Conservation (phyloP, 345 rosid genomes). For the Populus euphratica region DNA sequence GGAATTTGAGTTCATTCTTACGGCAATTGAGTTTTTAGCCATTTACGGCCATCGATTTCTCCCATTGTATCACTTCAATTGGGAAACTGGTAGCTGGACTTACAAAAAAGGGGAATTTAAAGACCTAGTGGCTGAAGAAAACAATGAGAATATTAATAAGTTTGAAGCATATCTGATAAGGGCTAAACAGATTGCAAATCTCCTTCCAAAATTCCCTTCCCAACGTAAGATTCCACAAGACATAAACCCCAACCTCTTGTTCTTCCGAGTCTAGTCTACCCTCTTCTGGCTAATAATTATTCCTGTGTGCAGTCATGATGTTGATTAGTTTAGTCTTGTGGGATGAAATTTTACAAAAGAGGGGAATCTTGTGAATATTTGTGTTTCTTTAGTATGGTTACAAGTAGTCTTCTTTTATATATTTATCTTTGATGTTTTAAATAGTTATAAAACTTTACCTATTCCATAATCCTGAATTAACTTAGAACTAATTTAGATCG, state of each 20-base stretch:
- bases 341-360: too few species aligned
- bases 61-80: constrained; percentile 38
- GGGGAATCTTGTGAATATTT: too few species aligned
- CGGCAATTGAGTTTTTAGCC: constrained; percentile 48
- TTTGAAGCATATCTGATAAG: constrained; percentile 22
- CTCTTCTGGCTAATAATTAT: background rate
- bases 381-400: too few species aligned
- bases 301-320: background rate
- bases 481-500: too few species aligned
- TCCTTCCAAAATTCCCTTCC: constrained; percentile 43
- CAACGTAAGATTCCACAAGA: constrained; percentile 8
- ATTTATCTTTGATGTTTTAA: too few species aligned
- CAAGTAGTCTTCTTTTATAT: too few species aligned
- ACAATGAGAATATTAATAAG: background rate
- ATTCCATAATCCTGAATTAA: too few species aligned
- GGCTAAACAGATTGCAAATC: constrained; percentile 31
- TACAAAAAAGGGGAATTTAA: constrained; percentile 24
- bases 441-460: too few species aligned
- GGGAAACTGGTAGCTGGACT: constrained; percentile 45
- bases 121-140: constrained; percentile 14
- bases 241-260: constrained; percentile 19
- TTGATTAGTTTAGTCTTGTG: too few species aligned
- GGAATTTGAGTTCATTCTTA: constrained; percentile 50
- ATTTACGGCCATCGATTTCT: constrained; percentile 51
- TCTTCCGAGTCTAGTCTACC: constrained; percentile 26